Base-by-base conservation (phyloP, 2,329 filamentous ascomycete genomes). In the Aspergillus pseudonomiae region DNA sequence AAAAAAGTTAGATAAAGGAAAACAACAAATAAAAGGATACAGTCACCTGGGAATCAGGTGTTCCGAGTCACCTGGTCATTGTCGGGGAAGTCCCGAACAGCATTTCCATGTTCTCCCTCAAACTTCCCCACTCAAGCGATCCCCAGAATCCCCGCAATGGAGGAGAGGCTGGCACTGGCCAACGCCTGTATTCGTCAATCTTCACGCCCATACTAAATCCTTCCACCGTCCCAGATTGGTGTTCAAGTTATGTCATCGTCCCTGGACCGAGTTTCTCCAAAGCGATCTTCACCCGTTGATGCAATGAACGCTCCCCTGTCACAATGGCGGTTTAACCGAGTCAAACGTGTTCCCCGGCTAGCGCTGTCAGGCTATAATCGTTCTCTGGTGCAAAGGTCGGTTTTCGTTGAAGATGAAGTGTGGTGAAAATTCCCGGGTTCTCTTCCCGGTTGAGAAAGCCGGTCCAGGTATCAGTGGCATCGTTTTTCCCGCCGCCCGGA, bases 11-110 rank as follows among this genome's bases (percentile, higher is more conserved):
- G n/a, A 52, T 3, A 52, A n/a, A 6, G 1, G n/a, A 14, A 2
- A 19, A 24, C n/a, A 16, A 24, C 21, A 24, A 24, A 28, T 28
- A 24, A 24, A 28, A 16, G 24, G 21, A 19, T 48, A 36, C 16
- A 36, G 14, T 36, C 45, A 48, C 24, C 11, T 28, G 21, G 24
- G 41, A 24, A 50, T 50, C 46, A 54, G 52, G 32, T 54, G 52
- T 54, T 54, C 26, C 52, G 52, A 26, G 52, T 55, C 52, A 55
- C 52, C 52, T 55, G 52, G n/a, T 55, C 52, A 5, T 28, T 24
- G 28, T 54, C 52, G 52, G 52, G n/a, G 32, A 54, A 34, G 32
- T 34, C 52, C 52, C 52, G 52, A 55, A 53, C 30, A 21, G 2
- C 30, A 34, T n/a, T 53, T 21, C 28, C 52, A 9, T 39, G 24